Conservation (phyloP, 441 rosid species). For the Bruguiera hainesii region DNA sequence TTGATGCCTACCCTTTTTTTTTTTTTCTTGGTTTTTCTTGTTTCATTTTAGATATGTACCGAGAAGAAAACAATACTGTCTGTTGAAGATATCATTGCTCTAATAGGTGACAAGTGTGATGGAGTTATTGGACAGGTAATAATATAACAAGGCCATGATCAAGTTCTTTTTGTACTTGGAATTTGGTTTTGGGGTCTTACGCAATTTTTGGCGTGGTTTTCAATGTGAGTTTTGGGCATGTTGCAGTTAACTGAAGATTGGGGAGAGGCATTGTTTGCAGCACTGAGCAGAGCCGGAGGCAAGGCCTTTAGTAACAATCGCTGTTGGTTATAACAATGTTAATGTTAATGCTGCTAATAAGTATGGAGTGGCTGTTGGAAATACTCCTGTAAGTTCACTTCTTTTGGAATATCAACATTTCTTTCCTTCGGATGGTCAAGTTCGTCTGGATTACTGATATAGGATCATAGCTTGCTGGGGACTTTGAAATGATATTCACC, state of each 20-base stretch:
- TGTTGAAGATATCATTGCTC: conserved; percentile 77
- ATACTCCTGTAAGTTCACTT: conserved; percentile 73
- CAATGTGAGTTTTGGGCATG: conserved; percentile 6
- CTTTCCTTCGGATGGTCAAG: not conserved
- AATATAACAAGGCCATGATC: not conserved
- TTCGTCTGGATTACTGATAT: no score
- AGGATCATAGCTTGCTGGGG: no score
- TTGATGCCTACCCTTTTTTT: not conserved
- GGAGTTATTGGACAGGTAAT: conserved; percentile 95
- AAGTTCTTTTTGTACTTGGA: not conserved
- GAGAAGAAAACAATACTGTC: conserved; percentile 89
- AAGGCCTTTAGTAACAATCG: conserved; percentile 96
- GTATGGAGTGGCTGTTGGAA: conserved; percentile 89
- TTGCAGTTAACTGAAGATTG: conserved; percentile 86
- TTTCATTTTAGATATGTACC: conserved; percentile 63
- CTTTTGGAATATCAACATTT: not conserved
- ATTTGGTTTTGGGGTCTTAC: not conserved
- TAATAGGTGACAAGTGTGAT: conserved; percentile 84
- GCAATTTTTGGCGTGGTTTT: no score
- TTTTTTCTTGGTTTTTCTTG: not conserved
- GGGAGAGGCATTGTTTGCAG: conserved; percentile 89
- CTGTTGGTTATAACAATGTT: conserved; percentile 97
- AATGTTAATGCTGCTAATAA: conserved; percentile 91
- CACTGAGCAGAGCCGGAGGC: conserved; percentile 87
- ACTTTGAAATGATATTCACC: no score